phyloP scores from a whole-genome alignment of 2,329 filamentous ascomycete genomes.

The Phialemoniopsis sp. region DNA sequence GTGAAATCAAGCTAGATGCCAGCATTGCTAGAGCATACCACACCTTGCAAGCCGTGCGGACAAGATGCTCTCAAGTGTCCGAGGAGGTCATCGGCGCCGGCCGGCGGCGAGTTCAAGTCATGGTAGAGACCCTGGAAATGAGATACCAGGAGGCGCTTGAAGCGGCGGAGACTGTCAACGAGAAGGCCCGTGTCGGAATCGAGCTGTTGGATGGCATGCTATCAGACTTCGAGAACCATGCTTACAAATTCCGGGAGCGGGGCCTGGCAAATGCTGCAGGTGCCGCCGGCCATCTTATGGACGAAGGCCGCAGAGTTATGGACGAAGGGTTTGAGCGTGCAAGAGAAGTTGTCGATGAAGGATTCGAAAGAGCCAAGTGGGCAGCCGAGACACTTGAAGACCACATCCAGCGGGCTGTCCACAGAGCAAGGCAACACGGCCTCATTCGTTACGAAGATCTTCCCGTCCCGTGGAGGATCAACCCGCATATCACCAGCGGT shows the following conservation, averaged over 20 bases:
- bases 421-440: slow-evolving; percentile 71
- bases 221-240: slow-evolving; percentile 77
- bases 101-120: slow-evolving; percentile 75
- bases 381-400: slow-evolving; percentile 81
- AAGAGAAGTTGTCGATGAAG: slow-evolving; percentile 72
- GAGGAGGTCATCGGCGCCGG: slow-evolving; percentile 88
- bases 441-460: slow-evolving; percentile 87
- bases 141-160: slow-evolving; percentile 83
- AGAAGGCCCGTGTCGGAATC: slow-evolving; percentile 86
- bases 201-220: slow-evolving; percentile 83
- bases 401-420: slow-evolving; percentile 75
- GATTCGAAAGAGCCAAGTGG: slow-evolving; percentile 75
- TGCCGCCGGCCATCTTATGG: slow-evolving; percentile 69
- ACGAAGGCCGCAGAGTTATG: slow-evolving; percentile 73
- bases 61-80: slow-evolving; percentile 84
- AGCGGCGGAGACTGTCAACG: slow-evolving; percentile 81
- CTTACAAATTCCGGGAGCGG: slow-evolving; percentile 73
- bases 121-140: slow-evolving; percentile 88
- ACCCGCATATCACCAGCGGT: slow-evolving; percentile 85
- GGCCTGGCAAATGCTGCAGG: slow-evolving; percentile 64
- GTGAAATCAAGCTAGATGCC: slow-evolving; percentile 77
- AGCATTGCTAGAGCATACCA: slow-evolving; percentile 81
- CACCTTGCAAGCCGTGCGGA: slow-evolving; percentile 80
- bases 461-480: slow-evolving; percentile 87
- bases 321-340: slow-evolving; percentile 75